Percentiles rank a stretch among this genome's conserved stretches.
Conservation (phyloP, 208 protist genomes). For the Acanthamoeba lenticulata region DNA sequence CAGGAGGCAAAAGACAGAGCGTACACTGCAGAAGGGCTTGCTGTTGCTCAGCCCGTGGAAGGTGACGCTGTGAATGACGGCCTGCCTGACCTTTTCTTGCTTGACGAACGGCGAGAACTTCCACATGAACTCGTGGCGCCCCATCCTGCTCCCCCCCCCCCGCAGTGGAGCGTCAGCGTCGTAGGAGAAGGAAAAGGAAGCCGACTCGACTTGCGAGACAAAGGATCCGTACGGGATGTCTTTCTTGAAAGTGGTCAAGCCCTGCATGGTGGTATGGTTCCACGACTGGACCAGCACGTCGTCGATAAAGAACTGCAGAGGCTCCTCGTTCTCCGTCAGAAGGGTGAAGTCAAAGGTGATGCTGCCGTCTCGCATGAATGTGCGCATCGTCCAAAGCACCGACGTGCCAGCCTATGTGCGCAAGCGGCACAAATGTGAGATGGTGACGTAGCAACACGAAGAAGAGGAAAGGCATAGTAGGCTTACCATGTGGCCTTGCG, state of each 20-base stretch:
- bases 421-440: too few species aligned
- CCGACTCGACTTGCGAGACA: background rate
- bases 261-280: slow-evolving; percentile 64
- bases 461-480: background rate
- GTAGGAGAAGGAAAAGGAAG: background rate
- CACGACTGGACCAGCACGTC: background rate
- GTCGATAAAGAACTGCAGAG: slow-evolving; percentile 58
- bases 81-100: slow-evolving; percentile 60
- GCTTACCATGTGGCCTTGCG: slow-evolving; percentile 18
- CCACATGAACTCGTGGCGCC: slow-evolving; percentile 16
- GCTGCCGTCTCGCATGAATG: slow-evolving; percentile 14
- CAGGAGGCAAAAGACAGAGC: background rate
- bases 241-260: background rate
- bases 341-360: slow-evolving; percentile 66
- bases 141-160: slow-evolving; percentile 19
- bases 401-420: slow-evolving; percentile 28
- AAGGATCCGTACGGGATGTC: background rate
- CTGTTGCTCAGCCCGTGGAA: slow-evolving; percentile 1
- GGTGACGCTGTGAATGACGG: slow-evolving; percentile 48
- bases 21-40: background rate
- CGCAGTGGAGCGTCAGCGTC: too few species aligned
- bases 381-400: background rate
- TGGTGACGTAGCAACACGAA: background rate
- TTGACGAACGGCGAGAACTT: slow-evolving; percentile 55
- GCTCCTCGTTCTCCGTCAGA: slow-evolving; percentile 57